Evolutionary conservation across 495 filamentous ascomycete genomes (phyloP).

Genomic region (Hyphodiscus hymeniophilus): DNA sequence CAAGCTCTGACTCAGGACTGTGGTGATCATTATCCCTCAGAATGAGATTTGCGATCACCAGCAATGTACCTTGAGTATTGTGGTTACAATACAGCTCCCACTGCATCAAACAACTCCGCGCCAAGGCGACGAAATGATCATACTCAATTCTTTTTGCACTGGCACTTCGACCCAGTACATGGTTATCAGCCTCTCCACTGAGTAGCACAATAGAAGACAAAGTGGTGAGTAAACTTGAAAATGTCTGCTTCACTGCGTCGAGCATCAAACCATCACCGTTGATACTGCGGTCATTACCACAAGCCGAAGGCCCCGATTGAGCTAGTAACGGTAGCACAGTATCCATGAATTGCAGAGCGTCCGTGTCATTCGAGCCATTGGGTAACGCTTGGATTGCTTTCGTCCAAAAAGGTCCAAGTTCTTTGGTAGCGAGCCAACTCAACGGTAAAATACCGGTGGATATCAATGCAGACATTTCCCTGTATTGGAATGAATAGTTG

Average conservation of each 20-base stretch:
- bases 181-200: conserved; percentile 14
- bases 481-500: conserved; percentile 24
- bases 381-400: conserved; percentile 25
- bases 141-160: neutral
- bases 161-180: neutral
- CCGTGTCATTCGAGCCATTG: conserved; percentile 21
- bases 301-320: neutral
- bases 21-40: neutral
- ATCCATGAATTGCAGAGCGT: conserved; percentile 29
- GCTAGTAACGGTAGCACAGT: conserved; percentile 29
- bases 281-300: neutral
- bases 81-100: neutral
- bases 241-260: conserved; percentile 24
- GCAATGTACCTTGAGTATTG: neutral
- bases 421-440: conserved; percentile 35
- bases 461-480: conserved; percentile 30
- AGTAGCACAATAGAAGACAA: conserved; percentile 27
- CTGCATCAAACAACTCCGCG: conserved; percentile 3
- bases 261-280: conserved; percentile 9
- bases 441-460: conserved; percentile 26
- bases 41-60: conserved; percentile 10
- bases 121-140: conserved; percentile 8
- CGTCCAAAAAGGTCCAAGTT: conserved; percentile 32
- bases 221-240: conserved; percentile 29
- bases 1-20: neutral